Evolutionary conservation across 164 flowering plant species (phyloP), one percentile per base, ranked within the genome.

Genomic region (Piper longum): DNA sequence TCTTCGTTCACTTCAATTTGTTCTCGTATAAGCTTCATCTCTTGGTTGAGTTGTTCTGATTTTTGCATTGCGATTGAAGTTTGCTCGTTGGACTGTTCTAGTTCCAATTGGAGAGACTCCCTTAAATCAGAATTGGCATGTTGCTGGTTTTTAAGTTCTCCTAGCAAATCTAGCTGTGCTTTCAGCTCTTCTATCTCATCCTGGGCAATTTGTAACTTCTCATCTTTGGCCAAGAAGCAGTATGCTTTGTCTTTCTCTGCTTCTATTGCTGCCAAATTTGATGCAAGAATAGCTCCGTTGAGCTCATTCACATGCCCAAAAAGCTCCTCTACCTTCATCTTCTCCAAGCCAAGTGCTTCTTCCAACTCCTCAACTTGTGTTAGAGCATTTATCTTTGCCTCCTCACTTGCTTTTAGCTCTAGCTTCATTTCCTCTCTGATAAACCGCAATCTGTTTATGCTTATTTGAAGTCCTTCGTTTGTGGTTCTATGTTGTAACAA

Each of bases 141-240:
- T 18, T 77, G 70, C 68, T 80, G 72, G 56, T 75, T 69, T 68
- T 79, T 78, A 62, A 78, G 54, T 43, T 72, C 71, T n/a, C 74
- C 48, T 62, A 70, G 56, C 45, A 52, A 60, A 54, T 75, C 79
- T 4, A 67, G 4, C 69, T 71, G 62, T n/a, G 60, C 68, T 62
- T 42, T 72, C 72, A 72, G 56, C 39, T 70, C 71, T 59, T 74
- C 80, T 19, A 74, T 41, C 54, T 76, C 67, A 44, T 69, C 69
- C 43, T 68, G 68, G 58, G 73, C 71, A 59, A 59, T 41, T 56
- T 70, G 48, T 56, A 79, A 55, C 70, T 72, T 76, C 7, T 64
- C 68, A 26, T 78, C 77, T 63, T 79, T 79, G 57, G 70, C 74
- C 26, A 66, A 59, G 55, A 79, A 43, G 44, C 72, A 4, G 14